Evolutionary conservation across 2,329 filamentous ascomycete genomes (phyloP).

Genomic region (Penicillium sp.): DNA sequence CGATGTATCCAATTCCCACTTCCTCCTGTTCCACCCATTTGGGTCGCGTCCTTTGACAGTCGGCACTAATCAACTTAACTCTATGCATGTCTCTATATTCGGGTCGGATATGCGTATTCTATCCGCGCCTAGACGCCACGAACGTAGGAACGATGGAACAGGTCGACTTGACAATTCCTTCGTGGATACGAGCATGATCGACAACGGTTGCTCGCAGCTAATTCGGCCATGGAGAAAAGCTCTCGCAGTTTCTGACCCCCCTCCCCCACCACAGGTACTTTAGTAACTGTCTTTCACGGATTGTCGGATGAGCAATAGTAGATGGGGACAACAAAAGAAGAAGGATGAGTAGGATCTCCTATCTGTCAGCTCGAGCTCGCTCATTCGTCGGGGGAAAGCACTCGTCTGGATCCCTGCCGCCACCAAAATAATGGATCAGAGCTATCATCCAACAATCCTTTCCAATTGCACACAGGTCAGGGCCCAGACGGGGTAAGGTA

Average conservation of each 20-base stretch:
- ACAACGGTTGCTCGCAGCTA: constrained; percentile 27
- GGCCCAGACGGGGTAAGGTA: neutral
- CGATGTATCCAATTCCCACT: neutral
- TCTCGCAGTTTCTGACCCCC: neutral
- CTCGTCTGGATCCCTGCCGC: neutral
- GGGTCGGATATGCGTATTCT: neutral
- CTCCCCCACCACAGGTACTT: too few relatives aligned
- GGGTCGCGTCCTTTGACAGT: neutral
- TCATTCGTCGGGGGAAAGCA: constrained; percentile 24
- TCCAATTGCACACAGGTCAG: constrained; percentile 6
- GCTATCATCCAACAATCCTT: neutral
- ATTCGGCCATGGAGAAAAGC: neutral
- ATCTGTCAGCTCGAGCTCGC: neutral
- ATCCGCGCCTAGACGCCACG: constrained; percentile 5
- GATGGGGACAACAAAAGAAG: neutral
- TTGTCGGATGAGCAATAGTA: too few relatives aligned
- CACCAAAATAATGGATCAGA: neutral
- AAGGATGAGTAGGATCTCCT: neutral
- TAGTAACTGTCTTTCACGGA: too few relatives aligned
- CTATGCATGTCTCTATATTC: neutral
- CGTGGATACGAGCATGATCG: constrained; percentile 26
- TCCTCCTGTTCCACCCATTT: neutral
- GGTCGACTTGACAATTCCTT: neutral
- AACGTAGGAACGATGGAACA: constrained; percentile 4
- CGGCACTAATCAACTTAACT: neutral